phyloP scores from a whole-genome alignment of 2,329 filamentous ascomycete species.

The Aspergillus luchuensis region DNA sequence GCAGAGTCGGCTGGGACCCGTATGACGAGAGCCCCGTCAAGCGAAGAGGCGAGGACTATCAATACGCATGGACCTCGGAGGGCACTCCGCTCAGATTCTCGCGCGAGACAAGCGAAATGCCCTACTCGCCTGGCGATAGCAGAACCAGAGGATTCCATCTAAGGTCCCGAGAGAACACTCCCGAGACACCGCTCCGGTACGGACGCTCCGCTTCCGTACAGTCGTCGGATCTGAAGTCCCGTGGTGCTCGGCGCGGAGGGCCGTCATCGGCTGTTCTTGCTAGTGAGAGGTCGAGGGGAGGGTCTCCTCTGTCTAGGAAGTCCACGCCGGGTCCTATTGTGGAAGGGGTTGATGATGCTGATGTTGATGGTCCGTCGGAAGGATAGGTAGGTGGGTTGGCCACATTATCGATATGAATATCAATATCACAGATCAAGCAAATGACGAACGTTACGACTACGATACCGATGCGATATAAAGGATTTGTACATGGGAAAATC shows the following conservation, averaged over 20 bases:
- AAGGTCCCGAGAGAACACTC: slow-evolving; percentile 37
- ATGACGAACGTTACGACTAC: slow-evolving; percentile 1
- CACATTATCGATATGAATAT: background rate
- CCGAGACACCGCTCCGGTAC: slow-evolving; percentile 29
- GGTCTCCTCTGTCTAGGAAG: slow-evolving; percentile 40
- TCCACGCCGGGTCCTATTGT: slow-evolving; percentile 26
- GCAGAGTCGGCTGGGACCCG: slow-evolving; percentile 69
- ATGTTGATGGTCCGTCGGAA: background rate
- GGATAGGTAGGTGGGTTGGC: background rate
- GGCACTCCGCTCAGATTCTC: slow-evolving; percentile 30
- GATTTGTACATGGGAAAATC: background rate
- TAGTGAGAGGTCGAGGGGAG: slow-evolving; percentile 22
- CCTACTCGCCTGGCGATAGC: slow-evolving; percentile 30
- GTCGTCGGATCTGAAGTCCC: slow-evolving; percentile 16
- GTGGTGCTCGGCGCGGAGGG: background rate
- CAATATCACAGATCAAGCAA: background rate
- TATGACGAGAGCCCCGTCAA: slow-evolving; percentile 73
- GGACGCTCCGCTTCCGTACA: slow-evolving; percentile 27
- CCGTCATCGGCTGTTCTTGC: slow-evolving; percentile 17
- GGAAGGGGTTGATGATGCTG: slow-evolving; percentile 30
- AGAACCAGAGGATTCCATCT: slow-evolving; percentile 29
- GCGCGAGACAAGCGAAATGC: slow-evolving; percentile 26
- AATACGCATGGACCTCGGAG: slow-evolving; percentile 45
- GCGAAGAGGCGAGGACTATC: slow-evolving; percentile 65
- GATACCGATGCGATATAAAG: background rate